These are phyloP conservation scores for Ogataea saltuana DNA, from an alignment of 805 yeast genomes.

Conservation along the genomic window DNA sequence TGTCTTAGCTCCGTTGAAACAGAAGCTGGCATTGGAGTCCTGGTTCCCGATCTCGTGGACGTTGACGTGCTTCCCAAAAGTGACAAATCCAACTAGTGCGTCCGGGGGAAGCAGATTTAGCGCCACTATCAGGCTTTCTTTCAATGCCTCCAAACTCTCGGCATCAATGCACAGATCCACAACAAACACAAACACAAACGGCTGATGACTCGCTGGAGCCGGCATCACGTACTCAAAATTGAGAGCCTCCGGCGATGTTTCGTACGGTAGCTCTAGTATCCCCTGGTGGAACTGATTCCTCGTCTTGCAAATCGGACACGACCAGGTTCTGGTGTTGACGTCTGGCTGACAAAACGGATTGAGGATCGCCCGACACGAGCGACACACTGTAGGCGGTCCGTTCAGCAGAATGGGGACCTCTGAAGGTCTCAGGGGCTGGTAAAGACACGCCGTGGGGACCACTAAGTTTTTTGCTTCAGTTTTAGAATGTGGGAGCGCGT, in stretches of 20 bases:
- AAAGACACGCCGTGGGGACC: slow-evolving; percentile 57
- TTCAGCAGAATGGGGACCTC: slow-evolving; percentile 40
- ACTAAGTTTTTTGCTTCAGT: slow-evolving; percentile 52
- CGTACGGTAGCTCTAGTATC: slow-evolving; percentile 35
- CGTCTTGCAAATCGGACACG: slow-evolving; percentile 56
- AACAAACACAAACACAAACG: slow-evolving; percentile 52
- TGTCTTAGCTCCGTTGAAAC: slow-evolving; percentile 58
- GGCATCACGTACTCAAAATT: slow-evolving; percentile 53
- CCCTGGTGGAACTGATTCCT: slow-evolving; percentile 42
- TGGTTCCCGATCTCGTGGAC: slow-evolving; percentile 51
- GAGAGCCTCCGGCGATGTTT: slow-evolving; percentile 41
- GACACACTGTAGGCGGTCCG: slow-evolving; percentile 49
- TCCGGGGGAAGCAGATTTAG: slow-evolving; percentile 50
- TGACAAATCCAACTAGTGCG: slow-evolving; percentile 56
- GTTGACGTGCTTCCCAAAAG: slow-evolving; percentile 61
- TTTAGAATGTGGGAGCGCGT: slow-evolving; percentile 55
- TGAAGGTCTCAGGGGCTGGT: slow-evolving; percentile 57
- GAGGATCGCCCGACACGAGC: slow-evolving; percentile 53
- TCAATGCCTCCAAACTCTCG: slow-evolving; percentile 52
- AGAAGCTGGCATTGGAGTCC: slow-evolving; percentile 37
- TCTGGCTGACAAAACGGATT: slow-evolving; percentile 52
- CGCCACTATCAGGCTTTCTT: slow-evolving; percentile 48
- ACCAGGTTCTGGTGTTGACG: slow-evolving; percentile 42
- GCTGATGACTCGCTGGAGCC: slow-evolving; percentile 33
- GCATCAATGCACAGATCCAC: slow-evolving; percentile 57